These are phyloP conservation scores for Candida ovalis DNA, from an alignment of 805 yeast species.

Conservation along the genomic window DNA sequence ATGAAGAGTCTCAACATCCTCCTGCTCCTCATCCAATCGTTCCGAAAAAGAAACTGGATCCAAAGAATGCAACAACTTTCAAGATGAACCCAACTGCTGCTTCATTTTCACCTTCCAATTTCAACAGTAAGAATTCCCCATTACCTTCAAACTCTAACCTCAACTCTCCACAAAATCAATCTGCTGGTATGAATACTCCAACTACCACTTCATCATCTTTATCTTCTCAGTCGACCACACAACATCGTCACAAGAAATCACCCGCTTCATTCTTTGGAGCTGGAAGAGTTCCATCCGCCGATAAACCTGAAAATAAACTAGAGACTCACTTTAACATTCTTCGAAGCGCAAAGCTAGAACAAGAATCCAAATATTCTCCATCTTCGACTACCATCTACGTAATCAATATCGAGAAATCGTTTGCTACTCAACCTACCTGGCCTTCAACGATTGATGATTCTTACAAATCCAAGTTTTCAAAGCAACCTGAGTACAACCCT, in stretches of 20 bases:
- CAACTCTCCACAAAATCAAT: slow-evolving; percentile 2
- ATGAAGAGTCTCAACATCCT: background rate
- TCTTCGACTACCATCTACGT: slow-evolving; percentile 27
- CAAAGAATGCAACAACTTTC: slow-evolving; percentile 52
- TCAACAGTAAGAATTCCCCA: slow-evolving; percentile 18
- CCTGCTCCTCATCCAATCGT: slow-evolving; percentile 13
- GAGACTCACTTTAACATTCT: slow-evolving; percentile 50
- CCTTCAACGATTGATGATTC: slow-evolving; percentile 46
- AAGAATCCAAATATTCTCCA: slow-evolving; percentile 1
- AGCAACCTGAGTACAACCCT: slow-evolving; percentile 31
- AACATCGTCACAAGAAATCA: slow-evolving; percentile 17
- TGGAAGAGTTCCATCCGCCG: slow-evolving; percentile 21
- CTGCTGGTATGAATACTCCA: background rate
- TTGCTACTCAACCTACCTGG: slow-evolving; percentile 78
- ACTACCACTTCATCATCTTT: slow-evolving; percentile 2
- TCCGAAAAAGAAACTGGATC: slow-evolving; percentile 49
- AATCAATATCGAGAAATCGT: slow-evolving; percentile 57
- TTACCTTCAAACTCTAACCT: slow-evolving; percentile 3
- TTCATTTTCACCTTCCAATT: slow-evolving; percentile 50
- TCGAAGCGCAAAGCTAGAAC: slow-evolving; percentile 38
- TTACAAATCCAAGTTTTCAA: slow-evolving; percentile 49
- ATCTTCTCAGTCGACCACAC: slow-evolving; percentile 1
- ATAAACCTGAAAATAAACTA: slow-evolving; percentile 31
- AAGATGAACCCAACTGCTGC: slow-evolving; percentile 70
- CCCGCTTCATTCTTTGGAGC: slow-evolving; percentile 36